A percentile compares a stretch with the other conserved stretches of the same genome.
Evolutionary conservation across 2,329 filamentous ascomycete species (phyloP).

Genomic region (Sporothrix inflata): DNA sequence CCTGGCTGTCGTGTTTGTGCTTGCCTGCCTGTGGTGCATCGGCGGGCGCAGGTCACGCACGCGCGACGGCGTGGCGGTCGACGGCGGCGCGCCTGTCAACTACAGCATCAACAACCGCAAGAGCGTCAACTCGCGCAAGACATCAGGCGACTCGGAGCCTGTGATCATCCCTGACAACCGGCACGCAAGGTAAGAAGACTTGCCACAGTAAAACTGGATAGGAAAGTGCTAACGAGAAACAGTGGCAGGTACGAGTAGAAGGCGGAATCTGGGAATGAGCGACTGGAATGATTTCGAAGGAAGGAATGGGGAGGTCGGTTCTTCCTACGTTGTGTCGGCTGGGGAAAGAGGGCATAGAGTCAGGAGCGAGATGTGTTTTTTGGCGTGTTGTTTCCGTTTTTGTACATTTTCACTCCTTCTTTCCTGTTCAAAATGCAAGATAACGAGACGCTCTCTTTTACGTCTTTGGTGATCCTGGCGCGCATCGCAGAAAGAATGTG

Average conservation of each 20-base stretch:
- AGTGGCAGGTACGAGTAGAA: constrained; percentile 10
- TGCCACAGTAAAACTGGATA: no score
- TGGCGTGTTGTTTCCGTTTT: no score
- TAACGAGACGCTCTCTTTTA: no score
- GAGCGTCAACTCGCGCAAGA: constrained; percentile 24
- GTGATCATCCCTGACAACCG: constrained; percentile 12
- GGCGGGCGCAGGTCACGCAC: not conserved
- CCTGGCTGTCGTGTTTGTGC: not conserved
- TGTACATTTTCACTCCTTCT: no score
- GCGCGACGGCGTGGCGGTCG: not conserved
- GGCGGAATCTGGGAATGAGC: not conserved
- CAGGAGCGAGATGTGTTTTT: no score
- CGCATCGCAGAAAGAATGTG: no score
- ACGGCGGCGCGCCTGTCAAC: not conserved
- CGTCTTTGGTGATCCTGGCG: no score
- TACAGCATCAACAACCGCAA: not conserved
- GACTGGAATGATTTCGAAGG: no score
- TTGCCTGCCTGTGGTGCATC: constrained; percentile 16
- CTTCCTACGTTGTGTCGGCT: no score
- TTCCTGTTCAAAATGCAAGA: no score
- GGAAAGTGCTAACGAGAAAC: not conserved
- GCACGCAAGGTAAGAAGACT: not conserved
- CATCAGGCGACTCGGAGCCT: constrained; percentile 19
- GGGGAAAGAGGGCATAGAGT: no score
- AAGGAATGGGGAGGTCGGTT: no score